Evolutionary conservation across 441 rosid species (phyloP), one percentile per base, ranked within the genome.

Genomic region (Gossypium lobatum): DNA sequence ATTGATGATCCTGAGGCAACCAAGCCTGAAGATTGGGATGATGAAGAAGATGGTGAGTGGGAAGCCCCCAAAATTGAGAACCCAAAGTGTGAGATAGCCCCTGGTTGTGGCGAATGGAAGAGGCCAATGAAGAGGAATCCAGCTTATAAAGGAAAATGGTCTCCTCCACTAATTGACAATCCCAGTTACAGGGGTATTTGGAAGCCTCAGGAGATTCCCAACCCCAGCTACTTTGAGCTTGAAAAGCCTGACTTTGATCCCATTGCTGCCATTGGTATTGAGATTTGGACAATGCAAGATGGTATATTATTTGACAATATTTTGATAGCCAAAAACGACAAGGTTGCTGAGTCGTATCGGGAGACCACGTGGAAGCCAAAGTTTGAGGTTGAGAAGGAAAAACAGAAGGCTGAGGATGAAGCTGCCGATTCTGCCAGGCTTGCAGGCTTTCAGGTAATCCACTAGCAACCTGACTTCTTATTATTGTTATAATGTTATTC

Each of bases 231-330:
- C 85, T 91, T 93, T 72, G 97, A 93, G 88, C 88, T 95, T 61
- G 91, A 91, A 70, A 84, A 73, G 46, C 98, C 98, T 0, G 74
- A 91, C 71, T 90, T 80, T 67, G 98, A 95, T 78, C 92, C 97
- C 57, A 89, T 95, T 66, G 91, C 98, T 72, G 99, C 96, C 57
- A 60, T 95, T 26, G 99, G 99, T 39, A 90, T 95, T 60, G 99
- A 95, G 89, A 93, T 95, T 75, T 95, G 99, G 99, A 95, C 99
- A 50, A 93, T 95, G 99, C 97, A 93, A 83, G 96, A 95, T 48
- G 99, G 99, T 53, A 86, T 95, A 55, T 79, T 93, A 85, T 95
- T 95, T 66, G 99, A 90, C 81, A 91, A 95, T 80, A 79, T 95
- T 28, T 78, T 95, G 95, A 91, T 95, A 55, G 75, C 96, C 1